These are phyloP conservation scores for Trichoderma cornu-damae DNA, from an alignment of 2,329 filamentous ascomycete genomes.

Conservation along the genomic window DNA sequence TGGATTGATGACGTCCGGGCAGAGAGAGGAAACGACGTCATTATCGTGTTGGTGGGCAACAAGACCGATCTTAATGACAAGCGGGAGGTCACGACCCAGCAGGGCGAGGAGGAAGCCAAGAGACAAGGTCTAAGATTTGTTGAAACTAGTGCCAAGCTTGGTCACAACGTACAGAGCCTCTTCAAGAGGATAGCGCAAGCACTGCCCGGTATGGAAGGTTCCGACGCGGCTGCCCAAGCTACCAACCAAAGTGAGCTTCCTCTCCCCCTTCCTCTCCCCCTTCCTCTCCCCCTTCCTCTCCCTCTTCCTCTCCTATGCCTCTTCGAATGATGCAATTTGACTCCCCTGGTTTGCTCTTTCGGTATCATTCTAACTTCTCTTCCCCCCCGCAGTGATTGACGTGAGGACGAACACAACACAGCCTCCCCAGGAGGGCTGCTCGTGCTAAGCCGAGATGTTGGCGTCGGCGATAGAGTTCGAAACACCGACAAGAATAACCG, in stretches of 20 bases:
- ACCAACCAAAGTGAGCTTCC: slow-evolving; percentile 65
- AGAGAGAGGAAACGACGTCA: slow-evolving; percentile 96
- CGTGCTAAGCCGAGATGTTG: slow-evolving; percentile 30
- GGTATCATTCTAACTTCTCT: not conserved
- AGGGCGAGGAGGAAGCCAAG: slow-evolving; percentile 97
- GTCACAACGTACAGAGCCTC: slow-evolving; percentile 95
- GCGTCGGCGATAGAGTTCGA: not conserved
- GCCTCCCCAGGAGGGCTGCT: slow-evolving; percentile 66
- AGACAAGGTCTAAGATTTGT: slow-evolving; percentile 98
- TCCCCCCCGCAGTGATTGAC: slow-evolving; percentile 67
- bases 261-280: not conserved
- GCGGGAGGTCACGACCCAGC: slow-evolving; percentile 90
- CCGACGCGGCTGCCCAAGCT: slow-evolving; percentile 68
- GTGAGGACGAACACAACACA: slow-evolving; percentile 76
- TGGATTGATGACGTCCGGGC: slow-evolving; percentile 98
- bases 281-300: not conserved
- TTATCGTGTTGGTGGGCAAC: slow-evolving; percentile 97
- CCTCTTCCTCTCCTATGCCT: not conserved
- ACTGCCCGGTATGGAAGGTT: slow-evolving; percentile 93
- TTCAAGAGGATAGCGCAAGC: slow-evolving; percentile 99
- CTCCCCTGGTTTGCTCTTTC: not conserved
- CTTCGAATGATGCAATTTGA: not conserved
- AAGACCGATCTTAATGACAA: slow-evolving; percentile 99
- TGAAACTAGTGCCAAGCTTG: slow-evolving; percentile 95
- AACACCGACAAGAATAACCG: not conserved